Conservation (phyloP, 1,284 basidiomycete genomes). For the Bjerkandera adusta region DNA sequence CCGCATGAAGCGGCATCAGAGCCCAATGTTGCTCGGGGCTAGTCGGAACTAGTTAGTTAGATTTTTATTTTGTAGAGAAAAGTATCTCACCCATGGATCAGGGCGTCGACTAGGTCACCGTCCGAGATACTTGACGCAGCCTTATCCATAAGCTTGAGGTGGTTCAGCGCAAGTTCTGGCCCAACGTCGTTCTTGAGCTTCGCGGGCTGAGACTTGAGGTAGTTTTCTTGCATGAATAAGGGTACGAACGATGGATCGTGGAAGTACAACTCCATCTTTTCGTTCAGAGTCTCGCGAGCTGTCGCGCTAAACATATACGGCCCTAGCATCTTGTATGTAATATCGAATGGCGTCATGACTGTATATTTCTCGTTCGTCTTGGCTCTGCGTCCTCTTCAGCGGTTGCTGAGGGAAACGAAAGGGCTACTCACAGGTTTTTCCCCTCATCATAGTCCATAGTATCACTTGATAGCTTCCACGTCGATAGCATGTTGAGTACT, state of each 20-base stretch:
- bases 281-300: conserved; percentile 77
- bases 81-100: conserved; percentile 92
- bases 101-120: conserved; percentile 89
- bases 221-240: conserved; percentile 94
- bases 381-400: conserved; percentile 37
- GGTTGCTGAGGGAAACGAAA: not conserved
- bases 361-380: conserved; percentile 92
- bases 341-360: conserved; percentile 88
- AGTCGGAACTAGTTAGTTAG: conserved; percentile 1
- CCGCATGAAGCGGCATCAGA: conserved; percentile 91
- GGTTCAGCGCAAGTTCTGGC: conserved; percentile 64
- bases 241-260: conserved; percentile 94
- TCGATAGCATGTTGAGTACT: conserved; percentile 97
- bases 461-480: conserved; percentile 81
- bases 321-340: conserved; percentile 83
- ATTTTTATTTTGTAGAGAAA: not conserved
- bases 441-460: conserved; percentile 90
- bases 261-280: conserved; percentile 97
- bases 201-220: conserved; percentile 80
- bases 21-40: conserved; percentile 96
- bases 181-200: conserved; percentile 57
- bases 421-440: conserved; percentile 71
- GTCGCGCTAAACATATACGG: conserved; percentile 89
- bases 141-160: conserved; percentile 81
- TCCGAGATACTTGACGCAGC: conserved; percentile 94